Base-by-base conservation (phyloP, 441 rosid species). In the Erysimum pusillum region DNA sequence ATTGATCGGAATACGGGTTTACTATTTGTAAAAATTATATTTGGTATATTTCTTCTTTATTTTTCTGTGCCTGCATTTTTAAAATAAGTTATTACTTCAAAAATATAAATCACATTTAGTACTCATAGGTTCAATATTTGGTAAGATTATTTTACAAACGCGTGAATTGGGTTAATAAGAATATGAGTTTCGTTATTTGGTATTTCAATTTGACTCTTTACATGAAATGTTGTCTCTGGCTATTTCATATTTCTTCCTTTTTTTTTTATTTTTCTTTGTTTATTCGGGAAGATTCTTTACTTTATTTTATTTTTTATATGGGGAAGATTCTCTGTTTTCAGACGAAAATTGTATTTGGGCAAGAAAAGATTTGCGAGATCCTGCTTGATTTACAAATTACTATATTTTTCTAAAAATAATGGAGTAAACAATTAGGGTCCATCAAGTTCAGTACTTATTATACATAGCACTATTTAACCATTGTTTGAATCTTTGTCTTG, bases 301-400 rank as follows among this genome's bases (percentile, higher is more conserved):
- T 20, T 20, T 9, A 10, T 36, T 36, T 36, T 7, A 15, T 5
- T 36, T 11, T 18, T 15, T 11, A 17, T 35, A 32, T 61, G 17
- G 13, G 51, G 49, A 66, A 36, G 52, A 74, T 74, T 74, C 73
- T 58, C 38, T 66, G 67, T 57, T 57, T 74, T 60, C 0, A 65
- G 58, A 31, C 60, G 45, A 15, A 54, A 63, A 25, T 36, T 74
- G 34, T n/a, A 66, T 46, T 45, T 45, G 59, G 22, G 53, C 51
- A 57, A 57, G 52, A 58, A 45, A 57, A 58, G 44, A 66, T 74
- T 25, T 66, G 73, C n/a, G 14, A 57, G 48, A 74, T 74, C 20
- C 49, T 35, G 67, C 49, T 65, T n/a, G 20, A 44, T 20, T 54
- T 54, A 44, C 48, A 54, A 64, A 54, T 31, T 28, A 12, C n/a